These are phyloP conservation scores for Akanthomyces lecanii DNA, from an alignment of 2,329 filamentous ascomycete species.

Conservation along the genomic window DNA sequence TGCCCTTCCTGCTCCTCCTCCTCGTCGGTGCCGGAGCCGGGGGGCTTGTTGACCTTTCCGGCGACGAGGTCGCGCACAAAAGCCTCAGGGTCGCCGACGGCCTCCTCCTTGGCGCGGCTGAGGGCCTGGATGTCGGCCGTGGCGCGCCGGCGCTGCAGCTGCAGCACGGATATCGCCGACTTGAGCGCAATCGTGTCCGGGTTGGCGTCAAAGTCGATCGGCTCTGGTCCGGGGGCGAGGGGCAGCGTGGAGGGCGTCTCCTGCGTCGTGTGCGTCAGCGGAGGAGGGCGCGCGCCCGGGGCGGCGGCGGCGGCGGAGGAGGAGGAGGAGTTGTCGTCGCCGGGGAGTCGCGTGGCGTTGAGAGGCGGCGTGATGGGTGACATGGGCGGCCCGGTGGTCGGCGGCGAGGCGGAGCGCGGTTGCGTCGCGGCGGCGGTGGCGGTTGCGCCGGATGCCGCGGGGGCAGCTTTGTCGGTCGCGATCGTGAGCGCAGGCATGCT, in stretches of 20 bases:
- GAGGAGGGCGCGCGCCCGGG: background rate
- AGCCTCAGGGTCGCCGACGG: slow-evolving; percentile 63
- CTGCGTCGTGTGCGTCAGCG: slow-evolving; percentile 43
- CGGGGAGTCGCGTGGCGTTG: slow-evolving; percentile 32
- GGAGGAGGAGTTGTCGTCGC: slow-evolving; percentile 6
- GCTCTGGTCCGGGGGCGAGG: slow-evolving; percentile 44
- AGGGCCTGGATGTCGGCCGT: slow-evolving; percentile 69
- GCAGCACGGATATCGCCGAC: slow-evolving; percentile 79
- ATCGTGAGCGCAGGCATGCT: slow-evolving; percentile 14
- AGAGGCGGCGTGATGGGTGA: slow-evolving; percentile 53
- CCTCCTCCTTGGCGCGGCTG: slow-evolving; percentile 64
- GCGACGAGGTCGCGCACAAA: slow-evolving; percentile 66
- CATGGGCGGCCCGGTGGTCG: slow-evolving; percentile 43
- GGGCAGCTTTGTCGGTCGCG: background rate
- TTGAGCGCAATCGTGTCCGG: slow-evolving; percentile 84
- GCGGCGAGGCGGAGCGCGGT: slow-evolving; percentile 42
- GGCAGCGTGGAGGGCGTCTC: slow-evolving; percentile 36
- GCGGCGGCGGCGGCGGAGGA: slow-evolving; percentile 11
- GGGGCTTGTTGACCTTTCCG: slow-evolving; percentile 48
- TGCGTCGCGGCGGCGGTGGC: slow-evolving; percentile 17
- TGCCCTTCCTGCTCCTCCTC: slow-evolving; percentile 7
- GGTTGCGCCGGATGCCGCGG: background rate
- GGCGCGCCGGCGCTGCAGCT: slow-evolving; percentile 78
- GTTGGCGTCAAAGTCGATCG: slow-evolving; percentile 61
- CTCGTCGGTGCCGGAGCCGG: slow-evolving; percentile 19